Evolutionary conservation across 1,284 basidiomycete genomes (phyloP), one percentile per base, ranked within the genome.

Genomic region (Fomitopsis schrenkii): DNA sequence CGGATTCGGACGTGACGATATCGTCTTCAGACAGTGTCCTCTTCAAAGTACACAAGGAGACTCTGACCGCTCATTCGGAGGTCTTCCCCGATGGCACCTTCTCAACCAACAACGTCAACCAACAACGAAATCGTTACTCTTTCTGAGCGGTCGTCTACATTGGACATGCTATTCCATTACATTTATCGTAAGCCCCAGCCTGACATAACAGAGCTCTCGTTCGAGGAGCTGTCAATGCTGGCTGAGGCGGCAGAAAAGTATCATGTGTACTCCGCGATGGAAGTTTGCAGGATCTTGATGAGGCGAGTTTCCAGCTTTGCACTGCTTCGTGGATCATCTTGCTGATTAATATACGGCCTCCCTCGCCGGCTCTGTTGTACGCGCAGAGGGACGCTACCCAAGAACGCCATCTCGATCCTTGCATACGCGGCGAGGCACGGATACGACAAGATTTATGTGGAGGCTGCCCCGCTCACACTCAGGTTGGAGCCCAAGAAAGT

Each of bases 71-170:
- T 10, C 35, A 38, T 10, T 54, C 52, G 3, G 52, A 54, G 4
- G 35, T 38, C 5, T 54, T 54, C 10, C 52, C 52, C 12, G 52
- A 22, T 28, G 53, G 52, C 2, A 8, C 36, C 6, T 22, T 33
- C 19, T 5, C n/a, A 5, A 41, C 26, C 28, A 30, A 46, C 33
- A 68, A 71, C 30, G 57, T 5, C n/a, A 5, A 41, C 26, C 28
- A 30, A 46, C 33, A 68, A 71, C 30, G 57, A 67, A 12, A 68
- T 72, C 6, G 30, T 33, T 8, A 33, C 30, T 8, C 30, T 33
- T 33, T 33, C 30, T 8, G 30, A 33, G 30, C 30, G 35, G 2
- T 63, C 70, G 7, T 58, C 45, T 46, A 67, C 65, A 3, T 52
- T 63, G 15, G 57, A 63, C n/a, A 22, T 61, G 14, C 48, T 63